Base-by-base conservation (phyloP, 2,329 filamentous ascomycete species). In the Eurotiales sp. region DNA sequence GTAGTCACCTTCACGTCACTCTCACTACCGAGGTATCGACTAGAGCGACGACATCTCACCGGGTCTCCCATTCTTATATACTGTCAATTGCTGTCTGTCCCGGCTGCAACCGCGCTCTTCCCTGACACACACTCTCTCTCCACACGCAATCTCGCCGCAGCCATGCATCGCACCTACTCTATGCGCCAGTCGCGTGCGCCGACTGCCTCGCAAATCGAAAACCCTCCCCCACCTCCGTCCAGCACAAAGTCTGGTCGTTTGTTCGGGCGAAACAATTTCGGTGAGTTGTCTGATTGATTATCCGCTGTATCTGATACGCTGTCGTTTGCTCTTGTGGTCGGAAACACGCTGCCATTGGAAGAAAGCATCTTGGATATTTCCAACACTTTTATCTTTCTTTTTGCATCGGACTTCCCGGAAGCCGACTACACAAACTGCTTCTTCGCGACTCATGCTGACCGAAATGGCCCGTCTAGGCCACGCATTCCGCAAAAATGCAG, bases 161-260 rank as follows among this genome's bases (percentile, higher is more conserved):
- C 56, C 57, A 99, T 99, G 92, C 93, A 99, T 83, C 90, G 92
- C 72, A 96, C 93, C 60, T 99, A 97, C 73, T 96, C 90, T 65
- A 95, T 96, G 93, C 91, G 93, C 86, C 88, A 95, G 76, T 87
- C 88, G 74, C 86, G 93, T 81, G 90, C 90, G 73, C 93, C 93
- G 44, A 99, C 93, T 60, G 93, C 93, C 67, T 95, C 90, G 67
- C 84, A 89, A 70, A 79, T 88, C 56, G 80, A 97, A 83, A 97
- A 90, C 73, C 93, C 93, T 45, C 93, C 91, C 55, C 93, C 93
- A 57, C 92, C 93, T 55, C 75, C 89, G 17, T 96, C 92, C 22
- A 86, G 86, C 61, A 99, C 93, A 59, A 99, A 99, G 78, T 83
- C 85, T 50, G 87, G 87, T 57, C 87, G 92, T 60, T 81, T 97